A percentile compares a stretch with the other conserved stretches of the same genome.
Conservation (phyloP, 148 eudicot genomes). For the Arctostaphylos glauca region DNA sequence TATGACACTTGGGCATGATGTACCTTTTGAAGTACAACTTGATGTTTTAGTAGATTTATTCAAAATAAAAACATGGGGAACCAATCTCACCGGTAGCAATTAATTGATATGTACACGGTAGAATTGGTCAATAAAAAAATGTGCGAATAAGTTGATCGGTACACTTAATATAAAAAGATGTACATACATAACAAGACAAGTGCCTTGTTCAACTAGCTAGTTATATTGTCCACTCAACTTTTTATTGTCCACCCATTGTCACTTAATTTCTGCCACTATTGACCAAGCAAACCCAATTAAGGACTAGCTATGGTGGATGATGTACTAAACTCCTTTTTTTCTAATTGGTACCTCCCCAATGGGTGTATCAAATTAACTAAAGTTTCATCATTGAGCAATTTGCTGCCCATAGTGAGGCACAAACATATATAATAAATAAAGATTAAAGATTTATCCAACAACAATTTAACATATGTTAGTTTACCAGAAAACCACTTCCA, state of each 20-base stretch:
- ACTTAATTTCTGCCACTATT: neutral
- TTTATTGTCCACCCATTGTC: no score
- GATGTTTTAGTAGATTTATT: no score
- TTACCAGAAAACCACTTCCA: neutral
- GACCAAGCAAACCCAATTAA: neutral
- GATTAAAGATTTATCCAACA: neutral
- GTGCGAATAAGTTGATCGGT: no score
- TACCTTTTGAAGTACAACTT: no score
- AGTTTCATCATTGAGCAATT: neutral
- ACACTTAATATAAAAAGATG: neutral
- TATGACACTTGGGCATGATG: no score
- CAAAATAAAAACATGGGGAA: no score
- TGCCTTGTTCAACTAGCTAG: conserved; percentile 3
- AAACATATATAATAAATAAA: neutral
- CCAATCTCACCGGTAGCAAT: no score
- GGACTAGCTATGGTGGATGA: neutral
- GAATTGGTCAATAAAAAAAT: no score
- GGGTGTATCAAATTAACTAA: neutral
- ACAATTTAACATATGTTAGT: neutral
- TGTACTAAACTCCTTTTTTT: neutral
- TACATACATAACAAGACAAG: neutral
- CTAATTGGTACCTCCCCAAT: neutral
- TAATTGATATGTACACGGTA: no score
- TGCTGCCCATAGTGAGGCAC: neutral
- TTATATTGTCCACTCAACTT: conserved; percentile 1